Conservation (phyloP, 331 rosid species). For the Quercus phellos region DNA sequence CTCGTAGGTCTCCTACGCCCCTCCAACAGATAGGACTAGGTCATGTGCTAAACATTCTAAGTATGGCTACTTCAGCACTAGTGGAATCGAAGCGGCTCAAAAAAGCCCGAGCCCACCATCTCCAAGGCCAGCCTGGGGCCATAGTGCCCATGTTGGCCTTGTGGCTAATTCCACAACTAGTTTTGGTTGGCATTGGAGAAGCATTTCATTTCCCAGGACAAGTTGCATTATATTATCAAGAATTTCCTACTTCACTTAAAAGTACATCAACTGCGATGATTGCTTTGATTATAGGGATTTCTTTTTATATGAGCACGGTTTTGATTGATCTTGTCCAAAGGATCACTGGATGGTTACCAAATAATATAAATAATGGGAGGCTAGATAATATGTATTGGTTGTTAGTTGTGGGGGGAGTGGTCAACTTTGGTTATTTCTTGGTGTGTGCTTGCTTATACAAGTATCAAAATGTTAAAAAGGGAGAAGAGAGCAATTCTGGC, state of each 20-base stretch:
- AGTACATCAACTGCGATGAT: conserved; percentile 58
- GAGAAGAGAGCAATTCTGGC: not conserved
- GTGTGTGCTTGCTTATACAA: conserved; percentile 21
- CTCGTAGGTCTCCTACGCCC: conserved; percentile 19
- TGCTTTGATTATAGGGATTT: conserved; percentile 32
- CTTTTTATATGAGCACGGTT: conserved; percentile 40
- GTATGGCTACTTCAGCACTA: conserved; percentile 49
- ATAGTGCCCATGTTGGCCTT: conserved; percentile 30
- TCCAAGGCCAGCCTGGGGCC: not conserved
- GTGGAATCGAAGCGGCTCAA: conserved; percentile 60
- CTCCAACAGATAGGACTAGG: conserved; percentile 57
- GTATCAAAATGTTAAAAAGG: conserved; percentile 12
- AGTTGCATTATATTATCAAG: conserved; percentile 57
- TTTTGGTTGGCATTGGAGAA: conserved; percentile 56
- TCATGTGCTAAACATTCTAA: conserved; percentile 36
- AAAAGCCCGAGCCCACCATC: conserved; percentile 12
- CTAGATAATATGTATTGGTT: conserved; percentile 52
- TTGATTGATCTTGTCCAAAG: conserved; percentile 36
- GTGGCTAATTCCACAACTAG: conserved; percentile 63
- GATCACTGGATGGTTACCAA: conserved; percentile 50
- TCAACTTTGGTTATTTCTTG: conserved; percentile 32
- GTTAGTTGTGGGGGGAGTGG: conserved; percentile 33
- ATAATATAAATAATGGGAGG: conserved; percentile 46
- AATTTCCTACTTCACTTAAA: conserved; percentile 42
- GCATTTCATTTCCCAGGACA: conserved; percentile 68